Base-by-base conservation (phyloP, 768 basidiomycete species). In the Tylopilus rubrobrunneus region DNA sequence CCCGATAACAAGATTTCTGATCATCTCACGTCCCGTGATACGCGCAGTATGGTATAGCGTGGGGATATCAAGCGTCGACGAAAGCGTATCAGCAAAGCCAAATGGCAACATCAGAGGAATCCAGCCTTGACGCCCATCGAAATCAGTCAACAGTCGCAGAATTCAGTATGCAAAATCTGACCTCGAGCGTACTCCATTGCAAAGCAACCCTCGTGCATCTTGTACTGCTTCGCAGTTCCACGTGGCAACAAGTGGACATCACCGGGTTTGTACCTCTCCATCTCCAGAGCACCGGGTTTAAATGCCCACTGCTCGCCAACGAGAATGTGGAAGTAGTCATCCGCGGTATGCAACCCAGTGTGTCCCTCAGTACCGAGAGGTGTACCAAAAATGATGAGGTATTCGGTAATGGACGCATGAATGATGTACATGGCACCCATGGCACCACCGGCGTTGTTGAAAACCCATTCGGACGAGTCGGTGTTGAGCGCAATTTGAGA, bases 381-480 rank as follows among this genome's bases (percentile, higher is more conserved):
- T 1, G 95, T 96, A 5, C 97, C 95, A 59, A 97, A 97, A 61
- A 98, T 87, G 68, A 93, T 93, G 61, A 92, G 81, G 74, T 96
- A 99, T 75, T 99, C 97, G 10, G 96, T 98, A 63, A 99, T 86
- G 73, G 85, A 88, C 17, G 96, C 92, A 64, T 98, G 97, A 59
- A 98, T 91, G 72, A 98, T 80, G 70, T 94, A 97, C 96, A 99
- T 98, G 33, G 87, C 87, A 41, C 94, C 94, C 95, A 96, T 98
- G 1, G 94, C 94, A 55, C 97, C 97, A 11, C 95, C 97, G 1
- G 96, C 95, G 63, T 98, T 98, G 76, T 85, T 98, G 73, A 96
- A 89, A 25, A 97, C 82, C 96, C 96, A 98, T 64, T 98, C 94
- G 36, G 76, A 75, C 21, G 79, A 67, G 73, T 87, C 63, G n/a